phyloP scores from a whole-genome alignment of 192 early-diverging fungal genomes.

The Phlyctochytrium planicorne region DNA sequence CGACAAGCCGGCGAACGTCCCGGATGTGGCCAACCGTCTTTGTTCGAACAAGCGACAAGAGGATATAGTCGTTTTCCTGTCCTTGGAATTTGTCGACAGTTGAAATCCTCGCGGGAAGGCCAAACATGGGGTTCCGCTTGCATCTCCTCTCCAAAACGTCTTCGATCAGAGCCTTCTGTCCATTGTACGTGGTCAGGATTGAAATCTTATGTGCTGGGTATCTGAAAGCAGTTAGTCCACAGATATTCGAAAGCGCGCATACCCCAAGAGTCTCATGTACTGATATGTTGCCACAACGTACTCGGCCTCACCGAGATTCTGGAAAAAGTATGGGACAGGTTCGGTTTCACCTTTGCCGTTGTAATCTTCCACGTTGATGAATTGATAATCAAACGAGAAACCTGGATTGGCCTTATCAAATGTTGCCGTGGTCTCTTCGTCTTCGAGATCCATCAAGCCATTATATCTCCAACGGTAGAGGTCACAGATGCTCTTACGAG shows the following conservation, averaged over 20 bases:
- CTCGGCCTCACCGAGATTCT: conserved; percentile 98
- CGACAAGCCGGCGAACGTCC: conserved; percentile 88
- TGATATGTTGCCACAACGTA: conserved; percentile 93
- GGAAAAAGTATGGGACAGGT: conserved; percentile 84
- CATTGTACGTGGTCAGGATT: conserved; percentile 97
- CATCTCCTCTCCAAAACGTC: conserved; percentile 89
- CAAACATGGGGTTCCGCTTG: conserved; percentile 83
- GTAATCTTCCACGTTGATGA: conserved; percentile 81
- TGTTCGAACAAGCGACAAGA: conserved; percentile 93
- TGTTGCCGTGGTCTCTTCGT: too few species aligned
- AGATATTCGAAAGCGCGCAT: conserved; percentile 19
- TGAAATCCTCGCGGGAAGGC: conserved; percentile 71
- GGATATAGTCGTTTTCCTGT: conserved; percentile 85
- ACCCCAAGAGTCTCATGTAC: conserved; percentile 93
- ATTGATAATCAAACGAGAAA: conserved; percentile 83
- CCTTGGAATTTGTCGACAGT: conserved; percentile 99
- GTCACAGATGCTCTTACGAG: conserved; percentile 73
- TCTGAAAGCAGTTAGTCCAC: conserved; percentile 27
- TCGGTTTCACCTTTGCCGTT: conserved; percentile 78
- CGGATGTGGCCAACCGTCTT: conserved; percentile 85
- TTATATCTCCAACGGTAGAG: conserved; percentile 88
- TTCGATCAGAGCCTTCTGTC: conserved; percentile 87
- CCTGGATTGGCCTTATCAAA: conserved; percentile 42
- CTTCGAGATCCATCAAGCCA: conserved; percentile 28
- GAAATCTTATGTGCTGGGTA: conserved; percentile 88